Percentiles rank a stretch among this genome's conserved stretches.
Conservation (phyloP, 1,284 basidiomycete genomes). For the Ceratobasidium sp. region DNA sequence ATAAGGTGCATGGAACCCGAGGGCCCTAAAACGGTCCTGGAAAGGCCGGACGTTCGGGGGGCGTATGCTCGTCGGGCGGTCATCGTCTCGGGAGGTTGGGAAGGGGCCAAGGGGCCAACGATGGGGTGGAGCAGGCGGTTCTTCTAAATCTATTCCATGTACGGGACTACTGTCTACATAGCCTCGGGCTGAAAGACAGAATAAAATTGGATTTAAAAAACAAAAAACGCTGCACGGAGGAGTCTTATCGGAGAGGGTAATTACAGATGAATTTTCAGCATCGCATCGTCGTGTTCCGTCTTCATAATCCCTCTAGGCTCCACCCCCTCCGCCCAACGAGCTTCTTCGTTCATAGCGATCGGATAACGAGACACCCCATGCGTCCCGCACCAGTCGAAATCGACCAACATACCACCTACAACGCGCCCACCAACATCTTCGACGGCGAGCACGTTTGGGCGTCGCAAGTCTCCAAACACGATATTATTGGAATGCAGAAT, state of each 20-base stretch:
- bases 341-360: not conserved
- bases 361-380: slow-evolving; percentile 5
- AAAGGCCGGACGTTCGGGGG: no score
- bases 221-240: no score
- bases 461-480: slow-evolving; percentile 43
- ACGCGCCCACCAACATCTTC: not conserved
- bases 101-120: no score
- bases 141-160: no score
- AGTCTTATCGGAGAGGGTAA: not conserved
- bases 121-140: no score
- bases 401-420: slow-evolving; percentile 14
- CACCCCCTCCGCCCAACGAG: not conserved
- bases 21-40: no score
- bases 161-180: no score
- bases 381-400: slow-evolving; percentile 41
- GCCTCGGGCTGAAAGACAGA: no score
- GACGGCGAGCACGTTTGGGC: slow-evolving; percentile 38
- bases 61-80: no score
- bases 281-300: not conserved
- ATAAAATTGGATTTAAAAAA: no score
- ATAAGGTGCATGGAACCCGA: no score
- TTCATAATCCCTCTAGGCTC: not conserved
- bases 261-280: slow-evolving; percentile 3
- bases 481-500: slow-evolving; percentile 4
- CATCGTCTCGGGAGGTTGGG: no score